Evolutionary conservation across 257 asterid genomes (phyloP).

Genomic region (Thymus quinquecostatus): DNA sequence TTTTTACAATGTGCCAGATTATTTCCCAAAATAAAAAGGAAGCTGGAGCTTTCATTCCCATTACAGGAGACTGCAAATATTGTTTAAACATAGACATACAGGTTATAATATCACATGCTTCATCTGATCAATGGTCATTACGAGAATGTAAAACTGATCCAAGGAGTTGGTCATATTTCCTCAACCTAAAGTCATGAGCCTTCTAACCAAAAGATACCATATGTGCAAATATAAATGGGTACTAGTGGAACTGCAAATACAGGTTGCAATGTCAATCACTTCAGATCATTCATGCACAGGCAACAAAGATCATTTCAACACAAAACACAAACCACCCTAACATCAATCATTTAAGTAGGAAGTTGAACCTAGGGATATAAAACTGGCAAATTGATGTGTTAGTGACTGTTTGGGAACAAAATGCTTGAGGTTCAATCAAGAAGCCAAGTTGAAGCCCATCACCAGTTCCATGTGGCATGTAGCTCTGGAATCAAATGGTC

Average conservation of each 20-base stretch:
- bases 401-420: slow-evolving; percentile 17
- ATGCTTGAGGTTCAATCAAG: not conserved
- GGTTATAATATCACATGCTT: slow-evolving; percentile 5
- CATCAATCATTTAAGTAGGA: slow-evolving; percentile 5
- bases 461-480: slow-evolving; percentile 9
- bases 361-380: not conserved
- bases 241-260: slow-evolving; percentile 2
- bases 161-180: slow-evolving; percentile 14
- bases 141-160: not conserved
- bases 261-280: slow-evolving; percentile 19
- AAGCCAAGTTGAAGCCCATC: not conserved
- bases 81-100: not conserved
- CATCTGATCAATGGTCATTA: slow-evolving; percentile 12
- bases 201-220: not conserved
- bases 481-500: not conserved
- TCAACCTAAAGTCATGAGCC: not conserved
- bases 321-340: slow-evolving; percentile 5
- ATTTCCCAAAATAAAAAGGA: not conserved
- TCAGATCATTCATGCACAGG: slow-evolving; percentile 10
- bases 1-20: not conserved
- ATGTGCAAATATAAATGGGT: slow-evolving; percentile 11
- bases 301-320: slow-evolving; percentile 15
- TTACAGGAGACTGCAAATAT: not conserved
- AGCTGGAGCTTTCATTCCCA: not conserved
- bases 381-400: not conserved